Base-by-base conservation (phyloP, 1,284 basidiomycete genomes). In the Trametes polyzona region DNA sequence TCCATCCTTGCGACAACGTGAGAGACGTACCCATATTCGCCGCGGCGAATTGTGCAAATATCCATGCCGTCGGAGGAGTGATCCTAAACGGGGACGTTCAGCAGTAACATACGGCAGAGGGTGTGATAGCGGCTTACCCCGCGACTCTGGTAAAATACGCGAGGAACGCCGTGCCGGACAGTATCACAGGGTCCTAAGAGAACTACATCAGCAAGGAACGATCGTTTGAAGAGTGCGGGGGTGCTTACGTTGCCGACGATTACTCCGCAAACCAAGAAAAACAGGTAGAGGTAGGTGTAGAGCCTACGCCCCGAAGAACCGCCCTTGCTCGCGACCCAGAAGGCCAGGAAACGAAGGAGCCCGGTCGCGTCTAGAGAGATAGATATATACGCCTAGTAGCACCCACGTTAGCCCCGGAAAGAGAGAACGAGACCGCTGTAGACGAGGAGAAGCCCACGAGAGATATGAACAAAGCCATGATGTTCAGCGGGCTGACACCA, bases 321-420 rank as follows among this genome's bases (percentile, higher is more conserved):
- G 14, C 92, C 87, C 69, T 82, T 87, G 58, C 87, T 86, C 56
- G 89, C 90, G 59, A 97, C 93, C 80, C 85, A 90, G 72, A 93
- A 94, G 0, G 96, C 95, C 1, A 95, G 84, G 44, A 89, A 92
- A 42, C 91, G 86, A 4, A 98, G 80, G 11, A 96, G 78, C 1
- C 96, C 96, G 0, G 94, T 95, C 8, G 90, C 83, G 68, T 99
- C 96, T 35, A 98, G 82, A 0, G 94, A 94, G 47, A 98, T 90
- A 3, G 96, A 88, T 76, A 98, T 91, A 75, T 98, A 99, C 0
- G 95, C 95, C 81, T 84, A n/a, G n/a, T n/a, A n/a, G n/a, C n/a
- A n/a, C n/a, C n/a, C n/a, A n/a, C n/a, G n/a, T n/a, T n/a, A n/a
- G n/a, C n/a, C n/a, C n/a, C n/a, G n/a, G n/a, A n/a, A n/a, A n/a